Evolutionary conservation across 2,329 filamentous ascomycete genomes (phyloP), one percentile per base, ranked within the genome.

Genomic region (Calonectria pteridis): DNA sequence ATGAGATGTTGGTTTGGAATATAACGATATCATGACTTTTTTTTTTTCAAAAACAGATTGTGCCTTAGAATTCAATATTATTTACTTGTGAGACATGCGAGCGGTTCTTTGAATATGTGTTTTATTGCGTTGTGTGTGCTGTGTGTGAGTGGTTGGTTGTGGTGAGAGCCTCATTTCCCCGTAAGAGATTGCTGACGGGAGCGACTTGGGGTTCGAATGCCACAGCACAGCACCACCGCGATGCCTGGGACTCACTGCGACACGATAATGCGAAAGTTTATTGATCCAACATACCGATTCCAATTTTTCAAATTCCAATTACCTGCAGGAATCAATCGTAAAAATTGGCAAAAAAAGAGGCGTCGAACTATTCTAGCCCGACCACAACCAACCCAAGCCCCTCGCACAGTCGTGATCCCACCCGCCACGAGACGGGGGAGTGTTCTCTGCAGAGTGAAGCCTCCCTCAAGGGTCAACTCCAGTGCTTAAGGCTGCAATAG

Each of bases 381-480:
- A 84, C 82, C 83, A 83, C 71, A 77, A 81, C 85, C 85, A 87
- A 85, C 87, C 88, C 91, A 92, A 89, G 90, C 89, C 89, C 87
- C 83, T 74, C 75, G 75, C 87, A 86, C 88, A 87, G 88, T 88
- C 90, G 91, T 92, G 84, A 89, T 93, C 91, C 91, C 91, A 85
- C 87, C 86, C 91, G 92, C 92, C 91, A 93, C 88, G 88, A 88
- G 89, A 92, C 90, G 91, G 91, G 90, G 91, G 90, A 91, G 88
- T 91, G 87, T 84, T 84, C 91, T 93, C 90, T 93, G 91, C 91
- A 92, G 90, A 92, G 91, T 93, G 90, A 93, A 85, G 72, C 91
- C 91, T 92, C 91, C 89, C 92, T 93, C 88, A 91, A 93, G 91
- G 81, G 83, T 93, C 81, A 87, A 91, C 90, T 91, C 89, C 91